phyloP scores from a whole-genome alignment of 2,329 filamentous ascomycete species.

The Sporothrix pseudoabietina region DNA sequence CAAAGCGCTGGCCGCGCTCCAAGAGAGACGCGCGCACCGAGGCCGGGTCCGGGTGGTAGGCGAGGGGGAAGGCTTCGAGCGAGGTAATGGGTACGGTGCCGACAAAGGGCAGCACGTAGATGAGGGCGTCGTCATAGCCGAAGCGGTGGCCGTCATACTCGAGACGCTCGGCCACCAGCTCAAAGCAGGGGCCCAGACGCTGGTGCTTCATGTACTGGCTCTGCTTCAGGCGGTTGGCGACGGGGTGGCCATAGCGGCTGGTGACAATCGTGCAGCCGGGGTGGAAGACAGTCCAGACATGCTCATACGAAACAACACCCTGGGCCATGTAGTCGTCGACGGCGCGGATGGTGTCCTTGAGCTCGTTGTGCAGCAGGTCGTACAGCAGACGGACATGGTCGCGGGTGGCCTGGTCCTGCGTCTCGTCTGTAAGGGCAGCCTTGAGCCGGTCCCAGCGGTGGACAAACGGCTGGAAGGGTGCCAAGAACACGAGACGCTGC shows the following conservation, averaged over 20 bases:
- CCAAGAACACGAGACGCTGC: slow-evolving; percentile 58
- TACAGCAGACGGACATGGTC: slow-evolving; percentile 51
- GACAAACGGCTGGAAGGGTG: slow-evolving; percentile 63
- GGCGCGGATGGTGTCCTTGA: slow-evolving; percentile 51
- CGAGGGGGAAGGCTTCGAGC: slow-evolving; percentile 47
- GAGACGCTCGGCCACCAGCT: slow-evolving; percentile 44
- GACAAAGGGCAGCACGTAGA: slow-evolving; percentile 44
- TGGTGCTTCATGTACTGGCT: slow-evolving; percentile 41
- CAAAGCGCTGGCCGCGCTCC: slow-evolving; percentile 47
- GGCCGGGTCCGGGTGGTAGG: slow-evolving; percentile 45
- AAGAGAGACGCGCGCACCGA: slow-evolving; percentile 41
- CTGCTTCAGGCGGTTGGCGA: slow-evolving; percentile 42
- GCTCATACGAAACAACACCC: slow-evolving; percentile 52
- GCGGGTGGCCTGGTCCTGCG: slow-evolving; percentile 43
- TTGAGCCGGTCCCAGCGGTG: slow-evolving; percentile 60
- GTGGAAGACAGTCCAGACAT: slow-evolving; percentile 54
- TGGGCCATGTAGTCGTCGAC: slow-evolving; percentile 52
- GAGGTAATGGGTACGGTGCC: slow-evolving; percentile 47
- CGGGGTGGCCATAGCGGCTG: slow-evolving; percentile 43
- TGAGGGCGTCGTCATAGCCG: slow-evolving; percentile 42
- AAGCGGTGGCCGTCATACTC: slow-evolving; percentile 51
- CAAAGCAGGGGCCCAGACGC: slow-evolving; percentile 42
- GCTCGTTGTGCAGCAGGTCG: slow-evolving; percentile 49
- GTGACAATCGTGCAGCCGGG: slow-evolving; percentile 48
- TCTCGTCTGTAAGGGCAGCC: slow-evolving; percentile 42